Percentiles rank a stretch among this genome's conserved stretches.
These are phyloP conservation scores for Teratosphaeria zuluensis DNA, from an alignment of 2,329 filamentous ascomycete genomes.

Conservation along the genomic window DNA sequence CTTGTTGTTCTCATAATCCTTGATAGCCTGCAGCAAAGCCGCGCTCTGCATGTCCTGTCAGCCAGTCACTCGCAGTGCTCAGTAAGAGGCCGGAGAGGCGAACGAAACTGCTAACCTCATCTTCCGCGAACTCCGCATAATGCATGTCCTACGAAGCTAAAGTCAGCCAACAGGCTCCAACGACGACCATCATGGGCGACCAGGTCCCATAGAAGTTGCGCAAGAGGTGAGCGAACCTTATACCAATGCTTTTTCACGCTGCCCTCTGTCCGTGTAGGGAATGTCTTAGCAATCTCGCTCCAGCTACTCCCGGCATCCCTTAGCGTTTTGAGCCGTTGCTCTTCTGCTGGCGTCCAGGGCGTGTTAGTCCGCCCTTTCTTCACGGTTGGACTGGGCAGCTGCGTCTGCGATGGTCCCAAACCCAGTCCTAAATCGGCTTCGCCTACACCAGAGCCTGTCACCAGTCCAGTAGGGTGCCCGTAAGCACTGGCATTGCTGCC, in stretches of 20 bases:
- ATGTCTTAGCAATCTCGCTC: constrained; percentile 98
- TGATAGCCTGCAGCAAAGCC: constrained; percentile 83
- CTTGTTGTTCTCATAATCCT: constrained; percentile 97
- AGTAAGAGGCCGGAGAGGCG: constrained; percentile 25
- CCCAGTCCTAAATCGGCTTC: constrained; percentile 9
- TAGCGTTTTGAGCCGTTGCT: constrained; percentile 87
- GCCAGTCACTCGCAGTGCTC: constrained; percentile 7
- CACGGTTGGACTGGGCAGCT: constrained; percentile 40
- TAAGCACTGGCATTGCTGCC: constrained; percentile 21
- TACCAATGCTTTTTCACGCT: constrained; percentile 99
- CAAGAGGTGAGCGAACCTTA: constrained; percentile 47
- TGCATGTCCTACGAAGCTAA: constrained; percentile 72
- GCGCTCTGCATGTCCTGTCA: constrained; percentile 48
- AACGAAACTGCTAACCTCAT: constrained; percentile 61
- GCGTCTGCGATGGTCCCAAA: constrained; percentile 19
- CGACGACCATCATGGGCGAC: not conserved
- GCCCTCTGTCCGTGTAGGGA: constrained; percentile 86
- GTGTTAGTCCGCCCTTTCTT: constrained; percentile 99
- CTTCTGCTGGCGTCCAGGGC: constrained; percentile 92
- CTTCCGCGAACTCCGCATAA: constrained; percentile 95
- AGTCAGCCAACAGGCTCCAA: constrained; percentile 11
- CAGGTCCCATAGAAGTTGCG: not conserved
- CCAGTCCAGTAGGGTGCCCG: constrained; percentile 17
- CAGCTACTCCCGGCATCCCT: constrained; percentile 86
- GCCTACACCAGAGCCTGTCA: constrained; percentile 10